Evolutionary conservation across 176 grass and related monocot species (phyloP).

Genomic region (Saccharum spontaneum): DNA sequence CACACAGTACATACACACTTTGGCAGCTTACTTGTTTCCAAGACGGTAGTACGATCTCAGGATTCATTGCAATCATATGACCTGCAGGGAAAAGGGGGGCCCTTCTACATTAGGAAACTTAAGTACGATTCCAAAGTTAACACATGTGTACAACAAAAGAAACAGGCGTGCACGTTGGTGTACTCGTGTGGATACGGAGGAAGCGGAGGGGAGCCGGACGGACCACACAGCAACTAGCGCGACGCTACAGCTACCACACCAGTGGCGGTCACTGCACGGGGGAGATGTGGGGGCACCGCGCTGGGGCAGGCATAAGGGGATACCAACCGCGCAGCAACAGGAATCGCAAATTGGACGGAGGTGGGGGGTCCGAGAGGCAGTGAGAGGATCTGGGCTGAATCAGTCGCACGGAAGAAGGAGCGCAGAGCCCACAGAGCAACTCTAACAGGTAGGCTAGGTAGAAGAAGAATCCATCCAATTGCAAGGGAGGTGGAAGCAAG

Average conservation of each 20-base stretch:
- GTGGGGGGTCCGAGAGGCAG: background rate
- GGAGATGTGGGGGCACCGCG: background rate
- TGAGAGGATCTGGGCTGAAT: background rate
- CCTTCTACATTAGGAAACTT: background rate
- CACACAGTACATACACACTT: background rate
- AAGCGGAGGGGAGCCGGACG: background rate
- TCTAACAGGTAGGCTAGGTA: background rate
- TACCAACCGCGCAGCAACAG: background rate
- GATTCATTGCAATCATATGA: background rate
- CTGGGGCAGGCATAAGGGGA: background rate
- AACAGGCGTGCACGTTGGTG: constrained; percentile 5
- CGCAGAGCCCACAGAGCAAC: background rate
- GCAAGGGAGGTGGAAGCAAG: too few relatives aligned
- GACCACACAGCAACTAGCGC: constrained; percentile 18
- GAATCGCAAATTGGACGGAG: background rate
- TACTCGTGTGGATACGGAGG: constrained; percentile 24
- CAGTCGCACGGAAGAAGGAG: background rate
- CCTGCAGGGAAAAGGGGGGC: background rate
- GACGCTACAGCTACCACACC: background rate
- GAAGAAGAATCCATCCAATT: background rate
- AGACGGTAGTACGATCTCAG: background rate
- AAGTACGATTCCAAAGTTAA: constrained; percentile 12
- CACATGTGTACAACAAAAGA: background rate
- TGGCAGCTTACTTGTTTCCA: constrained; percentile 15
- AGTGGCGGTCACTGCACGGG: background rate